These are phyloP conservation scores for Holtermannia corniformis DNA, from an alignment of 768 basidiomycete species.

Conservation along the genomic window DNA sequence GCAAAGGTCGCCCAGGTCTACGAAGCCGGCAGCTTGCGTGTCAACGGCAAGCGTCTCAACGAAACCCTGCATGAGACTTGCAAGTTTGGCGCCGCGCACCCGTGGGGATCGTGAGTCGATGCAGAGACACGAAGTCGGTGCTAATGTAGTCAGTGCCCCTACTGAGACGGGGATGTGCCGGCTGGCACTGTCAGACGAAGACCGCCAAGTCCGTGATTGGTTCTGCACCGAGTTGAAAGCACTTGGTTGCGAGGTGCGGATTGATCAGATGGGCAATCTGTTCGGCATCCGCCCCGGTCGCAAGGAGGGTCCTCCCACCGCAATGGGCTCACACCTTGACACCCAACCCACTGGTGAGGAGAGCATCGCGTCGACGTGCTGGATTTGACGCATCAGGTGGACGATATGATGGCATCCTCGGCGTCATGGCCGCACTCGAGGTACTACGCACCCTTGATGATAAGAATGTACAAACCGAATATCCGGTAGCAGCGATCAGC, in stretches of 20 bases:
- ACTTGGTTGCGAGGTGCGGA: conserved; percentile 8
- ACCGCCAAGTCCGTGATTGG: conserved; percentile 8
- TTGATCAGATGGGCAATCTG: conserved; percentile 15
- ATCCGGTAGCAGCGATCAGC: conserved; percentile 2
- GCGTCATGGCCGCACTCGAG: conserved; percentile 7
- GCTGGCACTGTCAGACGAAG: conserved; percentile 5
- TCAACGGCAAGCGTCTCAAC: background rate
- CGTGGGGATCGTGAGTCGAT: background rate
- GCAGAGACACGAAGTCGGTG: background rate
- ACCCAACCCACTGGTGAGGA: conserved; percentile 13
- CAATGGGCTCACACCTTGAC: conserved; percentile 12
- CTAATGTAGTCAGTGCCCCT: background rate
- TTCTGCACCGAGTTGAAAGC: background rate
- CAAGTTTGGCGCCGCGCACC: background rate
- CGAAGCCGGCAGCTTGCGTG: background rate
- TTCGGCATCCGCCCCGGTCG: conserved; percentile 8
- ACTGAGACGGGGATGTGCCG: background rate
- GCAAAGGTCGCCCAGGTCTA: background rate
- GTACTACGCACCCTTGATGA: conserved; percentile 3
- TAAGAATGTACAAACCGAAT: background rate
- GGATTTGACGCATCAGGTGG: too few relatives aligned
- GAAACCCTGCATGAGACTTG: background rate
- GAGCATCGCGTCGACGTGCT: too few relatives aligned
- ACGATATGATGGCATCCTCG: conserved; percentile 15
- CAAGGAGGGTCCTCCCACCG: conserved; percentile 4